Base-by-base conservation (phyloP, 352 stramenopile genomes). In the Pythium biforme region DNA sequence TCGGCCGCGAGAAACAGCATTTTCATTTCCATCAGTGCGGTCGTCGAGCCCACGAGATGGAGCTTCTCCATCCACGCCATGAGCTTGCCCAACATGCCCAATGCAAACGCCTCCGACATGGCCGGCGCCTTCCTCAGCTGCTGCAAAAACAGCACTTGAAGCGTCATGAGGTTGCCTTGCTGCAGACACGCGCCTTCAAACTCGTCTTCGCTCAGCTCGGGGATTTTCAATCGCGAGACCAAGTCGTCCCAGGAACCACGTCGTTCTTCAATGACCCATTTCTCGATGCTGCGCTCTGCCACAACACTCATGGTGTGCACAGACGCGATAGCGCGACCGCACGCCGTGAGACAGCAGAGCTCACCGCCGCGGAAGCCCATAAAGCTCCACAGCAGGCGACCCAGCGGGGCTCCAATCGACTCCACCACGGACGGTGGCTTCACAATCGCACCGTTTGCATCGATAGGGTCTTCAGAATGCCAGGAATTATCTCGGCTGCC, bases 241-340 rank as follows among this genome's bases (percentile, higher is more conserved):
- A 93, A 68, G 8, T 75, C 79, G 11, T 79, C 69, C 85, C 85
- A 94, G 40, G 73, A 69, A 0, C 78, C 80, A 22, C 74, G 75
- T 4, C 85, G 80, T 40, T 92, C 83, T 57, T 92, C 83, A 45
- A 95, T 92, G 15, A 93, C 70, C 83, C 83, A 93, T 45, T 89
- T 90, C 64, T 93, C 85, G 37, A 95, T 92, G 56, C 84, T 90
- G 37, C 86, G 84, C 61, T 95, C 87, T 0, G 83, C 70, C 8
- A 94, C 80, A 19, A 86, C 74, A 59, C 81, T 89, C 85, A 95
- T 93, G 4, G 92, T 75, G 26, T 92, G 74, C 14, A 95, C 87
- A 0, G 81, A 94, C 33, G 87, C 87, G 33, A 95, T 75, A 1
- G 85, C 79, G n/a, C 81, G 79, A 0, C 87, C 86, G 55, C 84